Base-by-base conservation (phyloP, 208 protist species). In the Trypanosoma cruzi region DNA sequence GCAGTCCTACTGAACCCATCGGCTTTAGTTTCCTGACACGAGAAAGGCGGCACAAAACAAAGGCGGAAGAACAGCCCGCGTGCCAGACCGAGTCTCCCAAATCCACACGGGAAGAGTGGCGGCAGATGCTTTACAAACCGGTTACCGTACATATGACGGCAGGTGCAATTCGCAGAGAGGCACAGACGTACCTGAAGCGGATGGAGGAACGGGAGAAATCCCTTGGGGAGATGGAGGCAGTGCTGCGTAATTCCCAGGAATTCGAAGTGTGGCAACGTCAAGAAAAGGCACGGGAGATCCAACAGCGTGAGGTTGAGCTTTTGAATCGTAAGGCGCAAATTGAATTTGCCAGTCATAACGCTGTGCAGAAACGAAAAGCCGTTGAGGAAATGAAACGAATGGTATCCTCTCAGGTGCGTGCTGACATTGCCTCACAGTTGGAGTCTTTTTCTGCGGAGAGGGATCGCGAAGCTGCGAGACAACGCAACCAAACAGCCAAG, bases 201-300 rank as follows among this genome's bases (percentile, higher is more conserved):
- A 64, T 69, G 29, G 75, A 79, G 6, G 74, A 82, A 22, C 59
- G 81, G 40, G 68, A 81, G 60, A 49, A 64, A 53, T 63, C 48
- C 24, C 71, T 93, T 61, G 54, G 46, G 26, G 73, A 86, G 54
- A 59, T 86, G 63, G 90, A 88, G 77, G 60, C 70, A 36, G 62
- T 52, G 16, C 78, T 80, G 49, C 79, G 64, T 49, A 78, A 92
- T 68, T 66, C 68, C 4, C 64, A 61, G 14, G 77, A 67, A 65
- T 92, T 82, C 50, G 82, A 92, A 36, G 28, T 77, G 56, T 92
- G 86, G 89, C 83, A 82, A 16, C 61, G 78, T 44, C 61, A 77
- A 24, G 79, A 86, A 71, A 69, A 60, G 24, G 68, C 69, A 59
- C 57, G 71, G 37, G 72, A 82, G 52, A 71, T 67, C 32, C 73